phyloP scores from a whole-genome alignment of 805 yeast species.

The Komagataella ulmi region DNA sequence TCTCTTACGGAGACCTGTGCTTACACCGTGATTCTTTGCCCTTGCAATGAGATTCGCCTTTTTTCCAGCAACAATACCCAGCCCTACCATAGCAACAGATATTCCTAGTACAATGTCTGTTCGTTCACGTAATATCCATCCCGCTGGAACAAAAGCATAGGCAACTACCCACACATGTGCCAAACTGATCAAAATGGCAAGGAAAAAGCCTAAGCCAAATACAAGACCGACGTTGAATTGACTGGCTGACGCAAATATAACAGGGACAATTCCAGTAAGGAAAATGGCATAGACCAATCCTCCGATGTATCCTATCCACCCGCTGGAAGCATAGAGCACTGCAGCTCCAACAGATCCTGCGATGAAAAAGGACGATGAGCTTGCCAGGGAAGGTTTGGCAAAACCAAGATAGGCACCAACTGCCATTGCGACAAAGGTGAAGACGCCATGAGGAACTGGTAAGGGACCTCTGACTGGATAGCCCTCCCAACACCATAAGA shows the following conservation, averaged over 20 bases:
- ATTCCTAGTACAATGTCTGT: slow-evolving; percentile 58
- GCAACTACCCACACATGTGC: slow-evolving; percentile 97
- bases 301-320: slow-evolving; percentile 70
- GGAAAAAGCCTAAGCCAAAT: slow-evolving; percentile 33
- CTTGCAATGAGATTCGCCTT: slow-evolving; percentile 4
- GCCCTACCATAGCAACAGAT: slow-evolving; percentile 37
- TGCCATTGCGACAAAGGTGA: slow-evolving; percentile 46
- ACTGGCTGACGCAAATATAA: slow-evolving; percentile 43
- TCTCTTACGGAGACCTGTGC: background rate
- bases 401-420: slow-evolving; percentile 39
- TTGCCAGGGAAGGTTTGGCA: background rate
- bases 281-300: slow-evolving; percentile 52
- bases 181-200: slow-evolving; percentile 43
- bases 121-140: slow-evolving; percentile 77
- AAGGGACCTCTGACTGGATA: slow-evolving; percentile 78
- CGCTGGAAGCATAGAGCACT: slow-evolving; percentile 34
- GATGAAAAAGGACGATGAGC: background rate
- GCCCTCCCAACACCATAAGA: slow-evolving; percentile 97
- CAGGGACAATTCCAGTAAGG: slow-evolving; percentile 45
- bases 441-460: slow-evolving; percentile 73
- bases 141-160: slow-evolving; percentile 96
- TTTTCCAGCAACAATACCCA: slow-evolving; percentile 34
- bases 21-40: background rate
- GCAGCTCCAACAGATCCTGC: slow-evolving; percentile 36
- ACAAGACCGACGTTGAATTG: slow-evolving; percentile 42